A percentile compares a stretch with the other conserved stretches of the same genome.
Conservation (phyloP, 805 yeast genomes). For the Myxozyma nipponensis region DNA sequence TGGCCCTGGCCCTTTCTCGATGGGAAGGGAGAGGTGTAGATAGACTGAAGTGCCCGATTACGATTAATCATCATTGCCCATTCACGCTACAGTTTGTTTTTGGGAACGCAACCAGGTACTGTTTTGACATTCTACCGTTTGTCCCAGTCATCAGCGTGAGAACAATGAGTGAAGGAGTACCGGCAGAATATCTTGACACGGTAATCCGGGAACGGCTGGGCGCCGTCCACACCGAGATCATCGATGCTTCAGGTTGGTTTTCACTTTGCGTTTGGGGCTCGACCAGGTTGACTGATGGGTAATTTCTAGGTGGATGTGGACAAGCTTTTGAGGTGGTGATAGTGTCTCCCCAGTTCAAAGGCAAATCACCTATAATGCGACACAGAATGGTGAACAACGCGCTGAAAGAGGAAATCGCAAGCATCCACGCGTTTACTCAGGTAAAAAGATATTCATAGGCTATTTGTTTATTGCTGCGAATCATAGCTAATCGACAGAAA, state of each 20-base stretch:
- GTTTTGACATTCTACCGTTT: background rate
- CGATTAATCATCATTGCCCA: too few species aligned
- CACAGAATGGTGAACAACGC: conserved; percentile 80
- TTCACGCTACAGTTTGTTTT: too few species aligned
- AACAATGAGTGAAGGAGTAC: conserved; percentile 17
- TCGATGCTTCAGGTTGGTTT: conserved; percentile 53
- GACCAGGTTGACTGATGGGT: background rate
- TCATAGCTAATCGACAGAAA: conserved; percentile 27
- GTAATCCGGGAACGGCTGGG: conserved; percentile 54
- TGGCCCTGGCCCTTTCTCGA: too few species aligned
- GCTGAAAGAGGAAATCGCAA: conserved; percentile 76
- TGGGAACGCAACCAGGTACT: too few species aligned
- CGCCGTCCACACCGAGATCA: conserved; percentile 66
- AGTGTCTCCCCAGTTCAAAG: conserved; percentile 65
- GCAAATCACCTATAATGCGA: conserved; percentile 80
- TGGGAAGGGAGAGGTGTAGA: too few species aligned
- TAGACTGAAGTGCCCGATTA: too few species aligned
- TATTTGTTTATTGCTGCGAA: background rate
- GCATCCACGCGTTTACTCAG: conserved; percentile 93
- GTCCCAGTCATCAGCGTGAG: too few species aligned
- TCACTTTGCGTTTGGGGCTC: too few species aligned
- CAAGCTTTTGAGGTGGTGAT: conserved; percentile 94
- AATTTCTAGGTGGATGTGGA: conserved; percentile 78
- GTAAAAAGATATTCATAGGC: conserved; percentile 47
- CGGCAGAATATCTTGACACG: conserved; percentile 43